Evolutionary conservation across 768 basidiomycete species (phyloP).

Genomic region (Hypsizygus marmoreus): DNA sequence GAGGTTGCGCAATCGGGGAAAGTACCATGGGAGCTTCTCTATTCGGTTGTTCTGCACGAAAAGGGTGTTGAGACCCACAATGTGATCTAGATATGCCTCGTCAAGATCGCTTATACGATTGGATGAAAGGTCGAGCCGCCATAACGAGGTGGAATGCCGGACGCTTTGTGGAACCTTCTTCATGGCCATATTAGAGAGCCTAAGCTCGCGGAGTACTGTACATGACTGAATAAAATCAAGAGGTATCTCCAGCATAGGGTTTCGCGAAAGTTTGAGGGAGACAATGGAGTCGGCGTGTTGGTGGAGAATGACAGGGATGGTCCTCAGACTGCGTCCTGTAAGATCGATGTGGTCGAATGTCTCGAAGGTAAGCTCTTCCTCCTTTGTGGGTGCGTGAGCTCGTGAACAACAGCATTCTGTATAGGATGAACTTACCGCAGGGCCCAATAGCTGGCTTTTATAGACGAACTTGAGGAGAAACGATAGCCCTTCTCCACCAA

Average conservation of each 20-base stretch:
- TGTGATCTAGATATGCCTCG: conserved; percentile 79
- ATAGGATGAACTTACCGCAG: conserved; percentile 64
- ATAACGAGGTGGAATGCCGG: conserved; percentile 69
- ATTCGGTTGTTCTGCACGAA: conserved; percentile 91
- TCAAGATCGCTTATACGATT: conserved; percentile 91
- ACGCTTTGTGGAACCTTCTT: conserved; percentile 89
- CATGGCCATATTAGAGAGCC: conserved; percentile 89
- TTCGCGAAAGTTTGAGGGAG: conserved; percentile 85
- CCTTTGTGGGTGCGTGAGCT: conserved; percentile 39
- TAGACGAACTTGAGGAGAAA: conserved; percentile 91
- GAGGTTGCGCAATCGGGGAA: conserved; percentile 71
- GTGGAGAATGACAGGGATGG: conserved; percentile 87
- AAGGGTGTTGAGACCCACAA: conserved; percentile 67
- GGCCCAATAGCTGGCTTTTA: conserved; percentile 71
- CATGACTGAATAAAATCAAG: conserved; percentile 95
- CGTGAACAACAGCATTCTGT: too few species aligned
- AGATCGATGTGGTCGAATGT: conserved; percentile 82
- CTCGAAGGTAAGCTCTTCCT: conserved; percentile 72
- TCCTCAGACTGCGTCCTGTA: conserved; percentile 74
- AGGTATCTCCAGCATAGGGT: conserved; percentile 95
- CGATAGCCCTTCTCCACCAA: conserved; percentile 76
- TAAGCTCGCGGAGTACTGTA: conserved; percentile 78
- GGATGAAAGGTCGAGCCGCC: conserved; percentile 84
- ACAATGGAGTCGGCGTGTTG: conserved; percentile 82
- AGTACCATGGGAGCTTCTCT: conserved; percentile 83